phyloP scores from a whole-genome alignment of 176 grass and related monocot species.

The Pontederia paniculata region DNA sequence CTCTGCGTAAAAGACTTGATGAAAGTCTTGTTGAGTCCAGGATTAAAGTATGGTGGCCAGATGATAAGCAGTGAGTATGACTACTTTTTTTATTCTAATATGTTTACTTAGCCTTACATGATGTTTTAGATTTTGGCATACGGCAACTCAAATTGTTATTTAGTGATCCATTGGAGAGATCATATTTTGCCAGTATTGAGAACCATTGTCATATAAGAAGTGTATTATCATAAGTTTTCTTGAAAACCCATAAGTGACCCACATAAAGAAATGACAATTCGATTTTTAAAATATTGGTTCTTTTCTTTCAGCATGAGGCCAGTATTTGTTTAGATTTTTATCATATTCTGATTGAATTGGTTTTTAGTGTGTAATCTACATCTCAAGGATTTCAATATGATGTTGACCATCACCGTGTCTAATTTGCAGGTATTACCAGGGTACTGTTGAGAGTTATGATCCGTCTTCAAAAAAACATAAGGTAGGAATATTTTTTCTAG shows the following conservation, averaged over 20 bases:
- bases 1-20: slow-evolving; percentile 35
- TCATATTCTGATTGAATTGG: background rate
- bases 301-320: background rate
- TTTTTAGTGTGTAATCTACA: slow-evolving; percentile 6
- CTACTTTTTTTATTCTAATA: slow-evolving; percentile 7
- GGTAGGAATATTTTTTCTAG: slow-evolving; percentile 22
- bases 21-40: slow-evolving; percentile 49
- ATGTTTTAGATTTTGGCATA: background rate
- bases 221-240: no score
- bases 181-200: no score
- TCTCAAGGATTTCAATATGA: slow-evolving; percentile 14
- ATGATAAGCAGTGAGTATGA: slow-evolving; percentile 56
- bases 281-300: slow-evolving; percentile 19
- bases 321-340: no score
- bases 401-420: slow-evolving; percentile 4
- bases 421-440: slow-evolving; percentile 61
- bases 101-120: slow-evolving; percentile 4
- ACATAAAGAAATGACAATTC: background rate
- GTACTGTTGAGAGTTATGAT: slow-evolving; percentile 39
- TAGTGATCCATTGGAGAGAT: no score
- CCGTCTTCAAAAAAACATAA: slow-evolving; percentile 47
- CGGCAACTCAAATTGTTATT: no score
- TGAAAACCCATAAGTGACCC: no score
- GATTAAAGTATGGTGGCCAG: slow-evolving; percentile 90
- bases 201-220: no score